These are phyloP conservation scores for Yarrowia divulgata DNA, from an alignment of 805 yeast genomes.

Conservation along the genomic window DNA sequence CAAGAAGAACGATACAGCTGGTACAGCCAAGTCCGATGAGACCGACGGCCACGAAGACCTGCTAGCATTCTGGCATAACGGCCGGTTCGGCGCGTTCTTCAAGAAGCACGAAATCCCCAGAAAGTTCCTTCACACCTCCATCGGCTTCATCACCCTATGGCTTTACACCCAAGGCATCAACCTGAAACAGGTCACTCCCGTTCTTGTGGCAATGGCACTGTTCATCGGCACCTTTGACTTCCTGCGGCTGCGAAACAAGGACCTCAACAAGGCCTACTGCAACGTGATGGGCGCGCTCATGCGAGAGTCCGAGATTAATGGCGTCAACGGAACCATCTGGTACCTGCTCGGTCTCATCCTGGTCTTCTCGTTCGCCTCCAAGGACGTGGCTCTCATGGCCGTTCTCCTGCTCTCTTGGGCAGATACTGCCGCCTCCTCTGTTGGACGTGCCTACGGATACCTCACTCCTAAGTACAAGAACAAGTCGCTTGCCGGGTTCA, in stretches of 20 bases:
- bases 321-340: conserved; percentile 84
- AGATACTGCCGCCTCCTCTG: conserved; percentile 94
- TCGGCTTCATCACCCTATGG: conserved; percentile 81
- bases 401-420: conserved; percentile 91
- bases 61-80: conserved; percentile 38
- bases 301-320: conserved; percentile 78
- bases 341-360: conserved; percentile 79
- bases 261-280: conserved; percentile 73
- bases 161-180: conserved; percentile 70
- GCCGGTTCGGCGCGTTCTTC: conserved; percentile 58
- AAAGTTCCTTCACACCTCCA: conserved; percentile 85
- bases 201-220: conserved; percentile 63
- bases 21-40: neutral
- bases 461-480: conserved; percentile 77
- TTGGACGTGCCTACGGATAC: conserved; percentile 87
- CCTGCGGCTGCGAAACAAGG: conserved; percentile 65
- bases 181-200: conserved; percentile 63
- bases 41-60: conserved; percentile 1
- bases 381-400: conserved; percentile 80
- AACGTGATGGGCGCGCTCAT: conserved; percentile 76
- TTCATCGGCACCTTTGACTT: conserved; percentile 69
- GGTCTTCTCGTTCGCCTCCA: conserved; percentile 73
- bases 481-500: conserved; percentile 88
- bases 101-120: conserved; percentile 89
- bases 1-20: neutral